Conservation (phyloP, 495 filamentous ascomycete genomes). For the Amorphotheca resinae region DNA sequence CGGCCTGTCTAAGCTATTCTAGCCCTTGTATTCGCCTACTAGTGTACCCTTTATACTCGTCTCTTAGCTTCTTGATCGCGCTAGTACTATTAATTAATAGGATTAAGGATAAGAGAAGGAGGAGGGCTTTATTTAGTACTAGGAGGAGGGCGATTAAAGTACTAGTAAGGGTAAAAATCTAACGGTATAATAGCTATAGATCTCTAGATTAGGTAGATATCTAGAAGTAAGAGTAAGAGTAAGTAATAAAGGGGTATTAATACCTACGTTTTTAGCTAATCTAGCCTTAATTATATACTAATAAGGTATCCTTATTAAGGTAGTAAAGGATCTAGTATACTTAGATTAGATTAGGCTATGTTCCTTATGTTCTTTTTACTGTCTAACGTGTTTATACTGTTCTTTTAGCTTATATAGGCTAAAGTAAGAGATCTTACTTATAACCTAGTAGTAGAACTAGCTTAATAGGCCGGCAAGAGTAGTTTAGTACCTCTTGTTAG, state of each 20-base stretch:
- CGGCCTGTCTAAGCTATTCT: not conserved
- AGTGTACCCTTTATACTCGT: not conserved
- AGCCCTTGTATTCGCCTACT: not conserved
- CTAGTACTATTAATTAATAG: not conserved
- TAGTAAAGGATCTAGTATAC: not conserved
- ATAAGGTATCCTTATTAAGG: not conserved
- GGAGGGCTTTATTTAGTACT: not conserved
- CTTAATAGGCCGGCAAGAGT: not conserved
- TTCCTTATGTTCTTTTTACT: not conserved
- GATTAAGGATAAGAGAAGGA: not conserved
- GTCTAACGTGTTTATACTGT: not conserved
- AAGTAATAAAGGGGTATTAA: too few relatives aligned
- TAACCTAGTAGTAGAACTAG: not conserved
- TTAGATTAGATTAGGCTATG: not conserved
- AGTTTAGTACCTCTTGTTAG: not conserved
- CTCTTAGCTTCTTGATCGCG: not conserved
- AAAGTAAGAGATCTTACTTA: not conserved
- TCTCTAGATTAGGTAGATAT: too few relatives aligned
- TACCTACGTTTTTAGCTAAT: not conserved
- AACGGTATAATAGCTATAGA: too few relatives aligned
- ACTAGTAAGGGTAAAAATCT: conserved; percentile 2
- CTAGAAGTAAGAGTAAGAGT: too few relatives aligned
- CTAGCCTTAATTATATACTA: conserved; percentile 4
- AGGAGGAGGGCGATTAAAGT: not conserved
- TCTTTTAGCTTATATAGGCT: not conserved